Evolutionary conservation across 2,329 filamentous ascomycete species (phyloP).

Genomic region (Microdochium nivale): DNA sequence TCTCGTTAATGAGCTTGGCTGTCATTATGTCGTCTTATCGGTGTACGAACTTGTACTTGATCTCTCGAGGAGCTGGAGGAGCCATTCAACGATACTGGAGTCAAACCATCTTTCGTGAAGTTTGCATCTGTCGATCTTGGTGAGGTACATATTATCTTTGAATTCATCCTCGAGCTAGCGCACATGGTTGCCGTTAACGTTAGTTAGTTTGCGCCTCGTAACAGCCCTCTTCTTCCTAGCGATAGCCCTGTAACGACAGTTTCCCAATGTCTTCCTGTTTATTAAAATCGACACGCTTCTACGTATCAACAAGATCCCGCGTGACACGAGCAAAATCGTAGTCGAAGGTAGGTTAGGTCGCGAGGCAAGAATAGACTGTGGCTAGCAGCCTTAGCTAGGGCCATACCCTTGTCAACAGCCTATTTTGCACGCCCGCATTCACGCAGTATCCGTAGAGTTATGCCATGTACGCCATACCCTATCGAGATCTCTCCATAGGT

Average conservation of each 20-base stretch:
- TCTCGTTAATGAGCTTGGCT: conserved; percentile 14
- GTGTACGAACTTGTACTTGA: conserved; percentile 16
- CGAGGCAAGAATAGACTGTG: conserved; percentile 12
- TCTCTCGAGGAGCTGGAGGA: conserved; percentile 13
- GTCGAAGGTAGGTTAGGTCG: conserved; percentile 19
- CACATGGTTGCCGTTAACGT: conserved; percentile 19
- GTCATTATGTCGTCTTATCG: conserved; percentile 13
- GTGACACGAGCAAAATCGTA: conserved; percentile 26
- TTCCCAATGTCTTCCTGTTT: conserved; percentile 27
- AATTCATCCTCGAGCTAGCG: conserved; percentile 29
- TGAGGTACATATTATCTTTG: conserved; percentile 21
- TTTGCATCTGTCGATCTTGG: conserved; percentile 14
- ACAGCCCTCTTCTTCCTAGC: no score
- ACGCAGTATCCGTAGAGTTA: conserved; percentile 29
- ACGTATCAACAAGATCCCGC: conserved; percentile 18
- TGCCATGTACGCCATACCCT: conserved; percentile 25
- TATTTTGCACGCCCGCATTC: conserved; percentile 29
- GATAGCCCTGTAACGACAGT: conserved; percentile 12
- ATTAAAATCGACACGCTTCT: conserved; percentile 29
- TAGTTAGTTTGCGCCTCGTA: conserved; percentile 17
- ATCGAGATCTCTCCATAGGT: conserved; percentile 28
- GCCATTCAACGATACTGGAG: conserved; percentile 19
- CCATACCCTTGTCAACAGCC: conserved; percentile 24
- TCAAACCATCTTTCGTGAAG: conserved; percentile 28
- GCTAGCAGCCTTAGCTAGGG: conserved; percentile 2